phyloP scores from a whole-genome alignment of 352 stramenopile species.

The Lagenidium sp. region DNA sequence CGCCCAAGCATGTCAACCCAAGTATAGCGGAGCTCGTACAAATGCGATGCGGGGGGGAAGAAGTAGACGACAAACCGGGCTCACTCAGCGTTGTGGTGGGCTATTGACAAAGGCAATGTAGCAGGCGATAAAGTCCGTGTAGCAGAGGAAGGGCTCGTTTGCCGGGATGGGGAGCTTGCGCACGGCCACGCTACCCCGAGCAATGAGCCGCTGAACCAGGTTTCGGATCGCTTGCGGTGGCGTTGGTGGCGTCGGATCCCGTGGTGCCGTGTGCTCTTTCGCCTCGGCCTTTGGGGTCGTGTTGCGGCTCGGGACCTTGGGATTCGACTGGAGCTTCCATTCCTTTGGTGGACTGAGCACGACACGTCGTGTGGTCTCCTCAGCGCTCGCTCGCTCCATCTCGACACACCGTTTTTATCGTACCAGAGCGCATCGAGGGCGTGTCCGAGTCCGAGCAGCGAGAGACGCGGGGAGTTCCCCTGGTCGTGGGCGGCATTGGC shows the following conservation, averaged over 20 bases:
- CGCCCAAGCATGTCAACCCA: too few relatives aligned
- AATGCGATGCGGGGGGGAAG: too few relatives aligned
- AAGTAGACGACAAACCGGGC: too few relatives aligned
- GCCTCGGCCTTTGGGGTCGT: too few relatives aligned
- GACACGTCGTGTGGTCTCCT: too few relatives aligned
- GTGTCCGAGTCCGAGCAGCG: conserved; percentile 32
- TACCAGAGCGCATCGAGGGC: conserved; percentile 36
- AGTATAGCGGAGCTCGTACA: too few relatives aligned
- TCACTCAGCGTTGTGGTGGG: too few relatives aligned
- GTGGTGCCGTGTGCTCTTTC: not conserved
- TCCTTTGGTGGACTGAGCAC: too few relatives aligned
- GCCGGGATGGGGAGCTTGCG: conserved; percentile 15
- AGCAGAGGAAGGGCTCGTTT: conserved; percentile 33
- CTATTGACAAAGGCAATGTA: conserved; percentile 49
- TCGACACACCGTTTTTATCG: too few relatives aligned
- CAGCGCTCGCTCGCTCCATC: too few relatives aligned
- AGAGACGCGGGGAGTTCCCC: conserved; percentile 16
- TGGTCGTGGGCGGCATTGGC: conserved; percentile 17
- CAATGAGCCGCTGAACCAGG: conserved; percentile 32
- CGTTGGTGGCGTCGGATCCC: conserved; percentile 3
- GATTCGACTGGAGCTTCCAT: too few relatives aligned
- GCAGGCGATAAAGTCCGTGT: conserved; percentile 58
- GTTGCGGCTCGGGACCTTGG: too few relatives aligned
- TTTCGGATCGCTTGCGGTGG: conserved; percentile 23
- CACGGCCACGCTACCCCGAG: conserved; percentile 18